phyloP scores from a whole-genome alignment of 2,329 filamentous ascomycete genomes.

The Phialophora verrucosa region DNA sequence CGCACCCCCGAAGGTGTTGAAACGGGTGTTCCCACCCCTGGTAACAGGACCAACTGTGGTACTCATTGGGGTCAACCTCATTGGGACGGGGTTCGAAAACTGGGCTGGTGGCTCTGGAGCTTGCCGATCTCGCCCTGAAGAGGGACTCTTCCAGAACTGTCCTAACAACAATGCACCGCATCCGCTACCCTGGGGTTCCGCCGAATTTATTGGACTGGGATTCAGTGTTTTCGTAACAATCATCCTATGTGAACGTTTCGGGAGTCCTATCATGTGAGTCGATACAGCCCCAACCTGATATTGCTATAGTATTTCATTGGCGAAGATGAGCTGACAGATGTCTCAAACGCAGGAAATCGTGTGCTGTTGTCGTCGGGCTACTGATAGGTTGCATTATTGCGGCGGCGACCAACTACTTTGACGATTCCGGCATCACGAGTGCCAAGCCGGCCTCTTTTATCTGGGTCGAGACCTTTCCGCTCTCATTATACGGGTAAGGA shows the following conservation, averaged over 20 bases:
- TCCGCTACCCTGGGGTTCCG: conserved; percentile 66
- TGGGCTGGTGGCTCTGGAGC: conserved; percentile 69
- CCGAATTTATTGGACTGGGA: conserved; percentile 69
- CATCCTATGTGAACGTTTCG: conserved; percentile 70
- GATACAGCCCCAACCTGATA: not conserved
- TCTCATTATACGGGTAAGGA: conserved; percentile 65
- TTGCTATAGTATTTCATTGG: not conserved
- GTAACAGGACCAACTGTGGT: conserved; percentile 71
- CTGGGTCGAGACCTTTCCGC: conserved; percentile 72
- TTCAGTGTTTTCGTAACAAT: conserved; percentile 72
- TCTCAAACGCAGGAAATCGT: conserved; percentile 67
- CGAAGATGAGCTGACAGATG: conserved; percentile 53
- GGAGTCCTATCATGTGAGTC: conserved; percentile 65
- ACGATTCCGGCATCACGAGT: conserved; percentile 61
- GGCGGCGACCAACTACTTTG: conserved; percentile 69
- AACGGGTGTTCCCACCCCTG: conserved; percentile 69
- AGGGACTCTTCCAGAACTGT: conserved; percentile 61
- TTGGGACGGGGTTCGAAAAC: conserved; percentile 66
- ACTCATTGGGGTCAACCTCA: conserved; percentile 69
- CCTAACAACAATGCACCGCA: conserved; percentile 64
- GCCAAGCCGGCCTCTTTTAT: conserved; percentile 71
- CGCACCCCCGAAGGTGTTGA: conserved; percentile 64
- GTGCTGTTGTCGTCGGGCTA: conserved; percentile 67
- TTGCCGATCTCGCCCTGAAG: conserved; percentile 46
- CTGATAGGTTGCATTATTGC: conserved; percentile 71